These are phyloP conservation scores for Suillus spraguei DNA, from an alignment of 768 basidiomycete genomes.

Conservation along the genomic window DNA sequence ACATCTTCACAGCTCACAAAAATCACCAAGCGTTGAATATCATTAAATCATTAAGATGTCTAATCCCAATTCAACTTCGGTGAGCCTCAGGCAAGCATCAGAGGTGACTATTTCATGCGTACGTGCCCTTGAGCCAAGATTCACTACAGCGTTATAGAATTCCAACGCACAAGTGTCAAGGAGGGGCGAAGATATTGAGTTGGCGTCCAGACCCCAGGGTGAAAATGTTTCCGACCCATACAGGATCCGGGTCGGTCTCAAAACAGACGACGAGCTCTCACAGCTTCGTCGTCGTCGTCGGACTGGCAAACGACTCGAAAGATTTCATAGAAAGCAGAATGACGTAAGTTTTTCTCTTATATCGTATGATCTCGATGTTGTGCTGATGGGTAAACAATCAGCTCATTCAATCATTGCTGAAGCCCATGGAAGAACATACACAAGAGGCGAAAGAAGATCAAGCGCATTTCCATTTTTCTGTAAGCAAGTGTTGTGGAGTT, in stretches of 20 bases:
- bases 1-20: not conserved
- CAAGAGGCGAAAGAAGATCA: constrained; percentile 76
- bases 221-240: constrained; percentile 61
- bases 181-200: not conserved
- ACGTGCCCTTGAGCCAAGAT: not conserved
- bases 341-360: constrained; percentile 44
- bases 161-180: not conserved
- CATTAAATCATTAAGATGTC: constrained; percentile 1
- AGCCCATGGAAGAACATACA: constrained; percentile 89
- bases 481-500: constrained; percentile 35
- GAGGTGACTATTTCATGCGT: constrained; percentile 13
- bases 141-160: constrained; percentile 6
- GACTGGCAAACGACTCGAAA: constrained; percentile 63
- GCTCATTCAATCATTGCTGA: constrained; percentile 87
- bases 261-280: constrained; percentile 64
- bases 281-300: constrained; percentile 58
- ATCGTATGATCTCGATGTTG: constrained; percentile 6
- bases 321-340: constrained; percentile 75
- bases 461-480: constrained; percentile 65
- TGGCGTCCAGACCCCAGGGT: not conserved
- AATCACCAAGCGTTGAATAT: not conserved
- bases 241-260: constrained; percentile 59
- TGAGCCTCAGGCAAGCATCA: constrained; percentile 9
- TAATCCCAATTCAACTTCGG: constrained; percentile 3
- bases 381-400: constrained; percentile 30